These are phyloP conservation scores for Mucor saturninus DNA, from an alignment of 371 early-diverging fungal genomes.

Conservation along the genomic window DNA sequence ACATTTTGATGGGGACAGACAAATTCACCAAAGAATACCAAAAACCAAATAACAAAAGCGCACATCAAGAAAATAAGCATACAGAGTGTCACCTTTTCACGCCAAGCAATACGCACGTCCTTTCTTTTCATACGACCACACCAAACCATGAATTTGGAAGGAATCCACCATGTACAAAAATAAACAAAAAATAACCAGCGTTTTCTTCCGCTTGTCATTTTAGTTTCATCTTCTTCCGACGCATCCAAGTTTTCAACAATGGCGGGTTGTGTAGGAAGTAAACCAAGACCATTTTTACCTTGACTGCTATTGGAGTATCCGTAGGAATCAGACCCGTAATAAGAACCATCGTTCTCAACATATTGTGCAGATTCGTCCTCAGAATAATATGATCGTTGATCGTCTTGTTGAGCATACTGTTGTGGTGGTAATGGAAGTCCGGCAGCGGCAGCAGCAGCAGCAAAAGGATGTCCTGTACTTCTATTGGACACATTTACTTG, in stretches of 20 bases:
- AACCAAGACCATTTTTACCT: constrained; percentile 11
- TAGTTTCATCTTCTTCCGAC: constrained; percentile 51
- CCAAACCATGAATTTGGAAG: constrained; percentile 63
- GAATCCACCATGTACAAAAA: constrained; percentile 90
- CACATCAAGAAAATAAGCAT: constrained; percentile 84
- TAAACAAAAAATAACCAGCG: constrained; percentile 88
- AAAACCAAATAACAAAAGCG: constrained; percentile 85
- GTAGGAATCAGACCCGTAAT: constrained; percentile 38
- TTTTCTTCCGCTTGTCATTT: constrained; percentile 54
- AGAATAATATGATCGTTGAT: constrained; percentile 72
- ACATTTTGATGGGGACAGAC: constrained; percentile 88
- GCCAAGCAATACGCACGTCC: constrained; percentile 94
- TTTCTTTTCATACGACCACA: constrained; percentile 80
- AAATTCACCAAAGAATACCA: constrained; percentile 84
- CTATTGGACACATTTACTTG: constrained; percentile 7
- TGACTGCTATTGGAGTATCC: constrained; percentile 12
- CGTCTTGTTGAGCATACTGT: constrained; percentile 49
- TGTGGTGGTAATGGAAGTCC: constrained; percentile 41
- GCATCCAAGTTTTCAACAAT: constrained; percentile 42
- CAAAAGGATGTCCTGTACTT: constrained; percentile 23
- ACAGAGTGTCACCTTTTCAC: constrained; percentile 95
- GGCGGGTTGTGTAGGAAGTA: constrained; percentile 24
- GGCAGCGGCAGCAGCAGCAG: constrained; percentile 37
- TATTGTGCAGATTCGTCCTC: constrained; percentile 60
- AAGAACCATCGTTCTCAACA: constrained; percentile 27